These are phyloP conservation scores for Stenocarpella maydis DNA, from an alignment of 2,329 filamentous ascomycete genomes.

Conservation along the genomic window DNA sequence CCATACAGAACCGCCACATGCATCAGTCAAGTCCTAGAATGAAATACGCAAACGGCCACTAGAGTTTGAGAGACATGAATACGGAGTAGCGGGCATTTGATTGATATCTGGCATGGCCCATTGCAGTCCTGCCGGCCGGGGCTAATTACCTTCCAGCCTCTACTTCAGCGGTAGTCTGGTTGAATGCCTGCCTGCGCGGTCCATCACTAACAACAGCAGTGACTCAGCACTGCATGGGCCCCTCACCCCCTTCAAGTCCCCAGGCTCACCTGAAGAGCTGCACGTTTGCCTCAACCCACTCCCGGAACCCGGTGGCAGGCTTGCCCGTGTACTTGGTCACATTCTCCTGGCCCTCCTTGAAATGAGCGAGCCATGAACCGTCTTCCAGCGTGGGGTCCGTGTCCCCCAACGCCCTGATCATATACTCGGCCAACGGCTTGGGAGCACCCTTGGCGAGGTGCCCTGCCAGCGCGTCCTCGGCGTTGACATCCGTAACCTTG, in stretches of 20 bases:
- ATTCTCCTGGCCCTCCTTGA: conserved; percentile 28
- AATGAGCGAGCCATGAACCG: conserved; percentile 19
- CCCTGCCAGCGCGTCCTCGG: conserved; percentile 22
- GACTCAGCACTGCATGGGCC: neutral
- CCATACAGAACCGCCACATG: no score
- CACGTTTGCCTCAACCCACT: conserved; percentile 31
- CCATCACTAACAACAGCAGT: neutral
- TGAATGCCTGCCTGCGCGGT: conserved; percentile 7
- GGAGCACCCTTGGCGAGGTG: conserved; percentile 2
- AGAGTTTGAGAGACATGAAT: no score
- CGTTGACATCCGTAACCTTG: conserved; percentile 28
- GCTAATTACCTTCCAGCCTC: no score
- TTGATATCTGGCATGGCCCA: no score
- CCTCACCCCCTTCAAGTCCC: neutral
- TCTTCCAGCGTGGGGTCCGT: neutral
- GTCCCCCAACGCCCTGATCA: conserved; percentile 16
- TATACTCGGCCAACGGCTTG: conserved; percentile 13
- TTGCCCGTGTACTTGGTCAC: conserved; percentile 27
- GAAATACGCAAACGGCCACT: no score
- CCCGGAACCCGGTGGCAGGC: conserved; percentile 21
- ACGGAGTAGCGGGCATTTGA: no score
- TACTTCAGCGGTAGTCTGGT: no score
- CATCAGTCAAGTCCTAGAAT: no score
- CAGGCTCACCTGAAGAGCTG: conserved; percentile 36
- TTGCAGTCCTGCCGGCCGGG: no score